phyloP scores from a whole-genome alignment of 805 yeast genomes.

The Metschnikowia peoriensis region DNA sequence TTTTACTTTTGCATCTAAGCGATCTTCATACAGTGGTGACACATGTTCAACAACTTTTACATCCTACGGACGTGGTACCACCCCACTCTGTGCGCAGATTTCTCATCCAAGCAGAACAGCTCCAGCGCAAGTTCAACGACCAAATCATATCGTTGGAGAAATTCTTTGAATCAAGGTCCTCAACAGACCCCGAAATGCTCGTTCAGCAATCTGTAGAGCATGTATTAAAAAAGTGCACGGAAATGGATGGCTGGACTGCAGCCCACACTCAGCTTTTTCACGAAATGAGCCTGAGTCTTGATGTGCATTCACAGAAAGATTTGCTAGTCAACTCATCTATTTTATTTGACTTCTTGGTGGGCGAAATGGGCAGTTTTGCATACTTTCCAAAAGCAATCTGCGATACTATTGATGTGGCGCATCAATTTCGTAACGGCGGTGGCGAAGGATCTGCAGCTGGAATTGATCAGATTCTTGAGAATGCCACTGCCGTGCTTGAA shows the following conservation, averaged over 20 bases:
- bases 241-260: constrained; percentile 56
- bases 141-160: constrained; percentile 55
- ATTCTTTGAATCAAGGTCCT: constrained; percentile 44
- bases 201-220: constrained; percentile 44
- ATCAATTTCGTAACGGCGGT: not conserved
- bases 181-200: constrained; percentile 49
- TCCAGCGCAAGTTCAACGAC: constrained; percentile 32
- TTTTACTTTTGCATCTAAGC: constrained; percentile 19
- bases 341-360: constrained; percentile 48
- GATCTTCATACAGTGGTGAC: constrained; percentile 5
- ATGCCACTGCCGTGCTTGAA: constrained; percentile 6
- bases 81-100: constrained; percentile 5
- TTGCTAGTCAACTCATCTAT: constrained; percentile 55
- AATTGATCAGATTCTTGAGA: not conserved
- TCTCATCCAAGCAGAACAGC: constrained; percentile 22
- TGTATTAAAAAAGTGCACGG: constrained; percentile 47
- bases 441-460: not conserved
- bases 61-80: not conserved
- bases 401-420: constrained; percentile 1
- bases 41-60: constrained; percentile 1
- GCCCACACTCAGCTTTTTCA: constrained; percentile 44
- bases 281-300: constrained; percentile 39
- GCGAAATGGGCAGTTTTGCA: constrained; percentile 22
- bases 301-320: constrained; percentile 51
- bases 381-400: constrained; percentile 7